Conservation (phyloP, 768 basidiomycete species). For the Leccinum uliginosum region DNA sequence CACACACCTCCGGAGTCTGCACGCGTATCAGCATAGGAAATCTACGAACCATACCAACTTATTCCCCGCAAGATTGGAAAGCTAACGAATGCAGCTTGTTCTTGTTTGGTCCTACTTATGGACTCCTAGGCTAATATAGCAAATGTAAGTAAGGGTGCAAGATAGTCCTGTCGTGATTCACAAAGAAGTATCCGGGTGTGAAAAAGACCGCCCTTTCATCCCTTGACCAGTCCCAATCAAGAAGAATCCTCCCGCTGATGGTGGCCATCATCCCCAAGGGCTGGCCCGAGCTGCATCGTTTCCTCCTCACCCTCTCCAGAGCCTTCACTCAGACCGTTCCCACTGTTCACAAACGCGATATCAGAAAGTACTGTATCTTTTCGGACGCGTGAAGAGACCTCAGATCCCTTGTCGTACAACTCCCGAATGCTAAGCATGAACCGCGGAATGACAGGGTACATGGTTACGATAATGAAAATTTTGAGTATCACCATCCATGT, state of each 20-base stretch:
- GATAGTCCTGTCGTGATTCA: neutral
- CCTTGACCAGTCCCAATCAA: neutral
- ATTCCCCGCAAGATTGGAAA: too few relatives aligned
- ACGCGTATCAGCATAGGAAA: too few relatives aligned
- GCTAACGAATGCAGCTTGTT: too few relatives aligned
- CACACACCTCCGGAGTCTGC: too few relatives aligned
- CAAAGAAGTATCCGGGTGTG: neutral
- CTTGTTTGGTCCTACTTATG: too few relatives aligned
- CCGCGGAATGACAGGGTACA: neutral
- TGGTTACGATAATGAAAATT: neutral
- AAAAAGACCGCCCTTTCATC: too few relatives aligned
- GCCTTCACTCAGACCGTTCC: too few relatives aligned
- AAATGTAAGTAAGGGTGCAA: too few relatives aligned
- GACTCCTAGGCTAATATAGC: too few relatives aligned
- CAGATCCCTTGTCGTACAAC: neutral
- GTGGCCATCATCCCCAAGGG: neutral
- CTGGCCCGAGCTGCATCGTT: neutral
- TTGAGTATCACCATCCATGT: neutral
- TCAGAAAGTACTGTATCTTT: neutral
- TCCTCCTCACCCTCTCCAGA: neutral
- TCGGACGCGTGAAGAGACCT: neutral
- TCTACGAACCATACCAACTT: too few relatives aligned
- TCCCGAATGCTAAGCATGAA: too few relatives aligned
- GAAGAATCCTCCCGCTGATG: neutral
- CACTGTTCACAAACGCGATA: neutral